Conservation (phyloP, 2,329 filamentous ascomycete species). For the Paecilomyces niveus region DNA sequence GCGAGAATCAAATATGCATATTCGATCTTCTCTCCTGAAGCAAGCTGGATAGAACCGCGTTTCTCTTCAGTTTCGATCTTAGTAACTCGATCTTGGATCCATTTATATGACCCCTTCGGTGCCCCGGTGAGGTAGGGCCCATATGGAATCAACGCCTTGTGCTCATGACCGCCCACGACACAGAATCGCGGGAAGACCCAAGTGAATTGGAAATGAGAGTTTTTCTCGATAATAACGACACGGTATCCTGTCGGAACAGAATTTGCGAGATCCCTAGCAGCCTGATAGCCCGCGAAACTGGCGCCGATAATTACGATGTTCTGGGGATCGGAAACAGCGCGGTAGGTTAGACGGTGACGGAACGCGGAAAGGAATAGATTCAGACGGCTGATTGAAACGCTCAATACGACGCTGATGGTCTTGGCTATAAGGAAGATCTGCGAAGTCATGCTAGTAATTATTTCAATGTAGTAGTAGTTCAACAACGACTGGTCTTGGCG, state of each 20-base stretch:
- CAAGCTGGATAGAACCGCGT: slow-evolving; percentile 30
- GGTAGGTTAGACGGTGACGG: not conserved
- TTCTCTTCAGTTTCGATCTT: slow-evolving; percentile 19
- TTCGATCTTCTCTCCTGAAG: slow-evolving; percentile 38
- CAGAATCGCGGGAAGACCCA: slow-evolving; percentile 55
- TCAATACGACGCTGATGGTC: not conserved
- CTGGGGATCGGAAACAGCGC: not conserved
- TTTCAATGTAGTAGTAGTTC: not conserved
- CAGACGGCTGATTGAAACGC: not conserved
- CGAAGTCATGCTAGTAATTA: not conserved
- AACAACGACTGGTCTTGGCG: not conserved
- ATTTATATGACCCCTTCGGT: slow-evolving; percentile 28
- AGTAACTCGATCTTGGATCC: slow-evolving; percentile 39
- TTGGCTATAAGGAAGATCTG: not conserved
- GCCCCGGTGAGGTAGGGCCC: slow-evolving; percentile 32
- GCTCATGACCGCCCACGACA: slow-evolving; percentile 50
- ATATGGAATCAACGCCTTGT: slow-evolving; percentile 57
- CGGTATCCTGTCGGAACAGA: slow-evolving; percentile 45
- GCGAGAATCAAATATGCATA: slow-evolving; percentile 54
- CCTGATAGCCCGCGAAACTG: slow-evolving; percentile 51
- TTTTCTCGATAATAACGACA: slow-evolving; percentile 53
- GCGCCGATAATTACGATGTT: slow-evolving; percentile 53
- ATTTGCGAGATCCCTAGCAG: slow-evolving; percentile 42
- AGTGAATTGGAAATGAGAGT: slow-evolving; percentile 55
- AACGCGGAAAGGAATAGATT: not conserved